phyloP scores from a whole-genome alignment of 2,329 filamentous ascomycete genomes.

The Macrophomina tecta region DNA sequence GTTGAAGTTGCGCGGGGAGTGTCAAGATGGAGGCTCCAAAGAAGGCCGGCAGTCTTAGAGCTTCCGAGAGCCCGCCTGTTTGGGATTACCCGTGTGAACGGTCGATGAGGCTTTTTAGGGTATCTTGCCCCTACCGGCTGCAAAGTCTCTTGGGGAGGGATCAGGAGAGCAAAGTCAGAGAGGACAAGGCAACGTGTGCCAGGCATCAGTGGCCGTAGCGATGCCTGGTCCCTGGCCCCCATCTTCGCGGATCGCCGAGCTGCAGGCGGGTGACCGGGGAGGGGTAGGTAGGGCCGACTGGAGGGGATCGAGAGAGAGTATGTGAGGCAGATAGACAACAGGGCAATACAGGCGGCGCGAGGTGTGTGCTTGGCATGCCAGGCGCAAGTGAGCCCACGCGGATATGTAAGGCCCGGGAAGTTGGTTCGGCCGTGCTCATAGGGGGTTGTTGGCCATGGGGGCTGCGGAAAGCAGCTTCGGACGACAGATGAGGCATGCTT shows the following conservation, averaged over 20 bases:
- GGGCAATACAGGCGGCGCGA: conserved; percentile 2
- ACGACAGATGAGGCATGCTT: conserved; percentile 7
- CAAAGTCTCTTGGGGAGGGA: not conserved
- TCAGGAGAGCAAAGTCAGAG: not conserved
- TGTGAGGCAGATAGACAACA: not conserved
- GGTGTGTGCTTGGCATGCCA: conserved; percentile 5
- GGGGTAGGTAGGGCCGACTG: conserved; percentile 6
- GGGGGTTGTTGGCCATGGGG: not conserved
- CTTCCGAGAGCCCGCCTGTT: not conserved
- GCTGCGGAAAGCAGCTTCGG: conserved; percentile 6
- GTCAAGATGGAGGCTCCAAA: not conserved
- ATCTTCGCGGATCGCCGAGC: conserved; percentile 2
- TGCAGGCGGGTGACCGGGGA: conserved; percentile 3
- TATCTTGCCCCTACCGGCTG: not conserved
- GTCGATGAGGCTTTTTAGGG: not conserved
- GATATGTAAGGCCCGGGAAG: conserved; percentile 23
- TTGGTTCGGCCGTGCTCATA: conserved; percentile 19
- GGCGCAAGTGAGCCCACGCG: conserved; percentile 22
- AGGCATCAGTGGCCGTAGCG: not conserved
- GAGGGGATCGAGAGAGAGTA: not conserved
- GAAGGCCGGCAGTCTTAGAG: not conserved
- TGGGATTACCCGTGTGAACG: not conserved
- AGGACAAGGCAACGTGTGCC: not conserved
- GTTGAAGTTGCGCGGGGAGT: not conserved
- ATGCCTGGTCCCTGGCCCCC: conserved; percentile 15